Base-by-base conservation (phyloP, 1,284 basidiomycete genomes). In the Ustilago tritici region DNA sequence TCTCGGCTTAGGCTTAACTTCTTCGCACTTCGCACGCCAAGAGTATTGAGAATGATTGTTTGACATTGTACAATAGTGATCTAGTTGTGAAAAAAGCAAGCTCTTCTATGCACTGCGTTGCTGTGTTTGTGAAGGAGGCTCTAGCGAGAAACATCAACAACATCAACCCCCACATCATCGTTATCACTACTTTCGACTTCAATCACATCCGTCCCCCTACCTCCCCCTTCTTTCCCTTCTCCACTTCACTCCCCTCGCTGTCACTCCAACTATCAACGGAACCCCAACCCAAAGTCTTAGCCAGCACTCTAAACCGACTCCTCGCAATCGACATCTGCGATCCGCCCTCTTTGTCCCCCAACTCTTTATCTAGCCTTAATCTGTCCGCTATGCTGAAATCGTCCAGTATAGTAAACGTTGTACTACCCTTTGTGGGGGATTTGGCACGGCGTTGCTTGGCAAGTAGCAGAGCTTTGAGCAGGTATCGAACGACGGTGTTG, bases 31-130 rank as follows among this genome's bases (percentile, higher is more conserved):
- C 15, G 6, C 31, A 58, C 23, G 9, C 19, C 17, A 36, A 40
- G 2, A 40, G 17, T 23, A 8, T 56, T 11, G 11, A 31, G 23
- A 14, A 46, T 8, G n/a, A 34, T 34, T 19, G 11, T 34, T 52
- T 57, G 56, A 50, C 57, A 59, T 41, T 66, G 70, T 71, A 71
- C 60, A 70, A 55, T 43, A 61, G 54, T 65, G 34, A 54, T 10
- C 46, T 38, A 56, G 23, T 19, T 8, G 9, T 1, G 4, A 49
- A 49, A 28, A 7, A 31, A 31, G 32, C 7, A 19, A 55, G n/a
- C 49, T 6, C 15, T 36, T 28, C 35, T 38, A 41, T 17, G 8
- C 56, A n/a, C 14, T 31, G 32, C 34, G 41, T 15, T 28, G 23
- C 23, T 28, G 23, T 28, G 23, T 57, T 3, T 15, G 28, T 19